These are phyloP conservation scores for Leccinum boreale DNA, from an alignment of 768 basidiomycete species.

Conservation along the genomic window DNA sequence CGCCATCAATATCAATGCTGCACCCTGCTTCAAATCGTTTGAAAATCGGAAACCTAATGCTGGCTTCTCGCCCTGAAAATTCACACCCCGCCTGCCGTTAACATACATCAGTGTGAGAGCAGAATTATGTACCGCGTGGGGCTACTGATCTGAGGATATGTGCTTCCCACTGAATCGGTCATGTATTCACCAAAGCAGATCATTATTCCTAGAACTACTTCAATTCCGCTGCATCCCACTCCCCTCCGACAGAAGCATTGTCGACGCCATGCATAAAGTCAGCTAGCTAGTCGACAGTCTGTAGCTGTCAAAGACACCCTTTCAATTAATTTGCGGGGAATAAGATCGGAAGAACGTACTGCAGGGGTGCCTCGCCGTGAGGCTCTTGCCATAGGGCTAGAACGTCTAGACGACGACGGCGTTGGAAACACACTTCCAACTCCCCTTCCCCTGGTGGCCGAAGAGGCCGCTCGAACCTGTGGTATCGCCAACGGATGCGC, in stretches of 20 bases:
- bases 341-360: constrained; percentile 18
- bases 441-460: constrained; percentile 25
- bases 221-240: background rate
- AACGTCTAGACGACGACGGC: constrained; percentile 30
- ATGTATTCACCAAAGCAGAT: background rate
- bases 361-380: constrained; percentile 25
- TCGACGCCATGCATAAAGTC: constrained; percentile 3
- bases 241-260: background rate
- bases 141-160: background rate
- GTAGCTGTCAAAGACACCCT: constrained; percentile 11
- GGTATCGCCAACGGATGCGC: constrained; percentile 6
- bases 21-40: constrained; percentile 15
- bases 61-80: constrained; percentile 29
- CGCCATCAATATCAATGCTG: constrained; percentile 15
- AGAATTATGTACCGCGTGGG: background rate
- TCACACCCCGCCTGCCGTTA: constrained; percentile 19
- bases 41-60: constrained; percentile 31
- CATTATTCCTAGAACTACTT: background rate
- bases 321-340: constrained; percentile 28
- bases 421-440: constrained; percentile 26
- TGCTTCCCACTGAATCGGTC: background rate
- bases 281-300: constrained; percentile 15
- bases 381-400: constrained; percentile 33
- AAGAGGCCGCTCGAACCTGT: constrained; percentile 25
- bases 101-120: constrained; percentile 6